Percentiles rank a stretch among this genome's conserved stretches.
Evolutionary conservation across 108 stramenopile genomes (phyloP).

Genomic region (Fragilaria crotonensis): DNA sequence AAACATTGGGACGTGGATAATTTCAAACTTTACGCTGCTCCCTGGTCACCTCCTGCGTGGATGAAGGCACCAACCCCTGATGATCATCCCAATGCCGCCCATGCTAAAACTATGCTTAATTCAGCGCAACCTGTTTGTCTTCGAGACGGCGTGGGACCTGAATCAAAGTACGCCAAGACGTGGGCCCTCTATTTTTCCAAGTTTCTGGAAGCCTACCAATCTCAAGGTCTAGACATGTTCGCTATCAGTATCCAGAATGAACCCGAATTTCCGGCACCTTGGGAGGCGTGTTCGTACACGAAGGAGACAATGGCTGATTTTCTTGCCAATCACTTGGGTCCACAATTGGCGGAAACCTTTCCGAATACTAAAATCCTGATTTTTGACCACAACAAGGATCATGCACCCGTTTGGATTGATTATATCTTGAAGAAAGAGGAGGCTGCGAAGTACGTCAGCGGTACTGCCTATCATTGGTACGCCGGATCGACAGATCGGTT

Average conservation of each 20-base stretch:
- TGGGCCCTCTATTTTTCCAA: slow-evolving; percentile 85
- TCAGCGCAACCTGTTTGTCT: slow-evolving; percentile 72
- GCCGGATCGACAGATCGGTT: slow-evolving; percentile 77
- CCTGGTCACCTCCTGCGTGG: slow-evolving; percentile 95
- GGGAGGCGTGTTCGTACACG: slow-evolving; percentile 93
- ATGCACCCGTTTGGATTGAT: slow-evolving; percentile 67
- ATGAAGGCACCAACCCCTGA: slow-evolving; percentile 79
- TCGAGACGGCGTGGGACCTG: slow-evolving; percentile 55
- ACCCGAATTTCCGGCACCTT: slow-evolving; percentile 93
- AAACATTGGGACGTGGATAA: too few species aligned
- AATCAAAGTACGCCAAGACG: slow-evolving; percentile 63
- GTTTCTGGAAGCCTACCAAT: slow-evolving; percentile 70
- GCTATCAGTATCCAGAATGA: slow-evolving; percentile 90
- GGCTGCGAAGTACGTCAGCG: slow-evolving; percentile 71
- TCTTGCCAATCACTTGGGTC: slow-evolving; percentile 84
- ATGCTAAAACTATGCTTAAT: slow-evolving; percentile 54
- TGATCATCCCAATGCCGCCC: slow-evolving; percentile 21
- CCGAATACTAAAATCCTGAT: slow-evolving; percentile 81
- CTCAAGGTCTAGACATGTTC: slow-evolving; percentile 45
- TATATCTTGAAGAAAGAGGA: slow-evolving; percentile 34
- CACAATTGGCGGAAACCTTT: slow-evolving; percentile 58
- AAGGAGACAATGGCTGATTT: slow-evolving; percentile 65
- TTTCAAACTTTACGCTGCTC: slow-evolving; percentile 77
- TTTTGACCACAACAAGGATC: slow-evolving; percentile 98
- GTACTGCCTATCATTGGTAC: slow-evolving; percentile 95